These are phyloP conservation scores for Geosmithia flava DNA, from an alignment of 2,329 filamentous ascomycete genomes.

Conservation along the genomic window DNA sequence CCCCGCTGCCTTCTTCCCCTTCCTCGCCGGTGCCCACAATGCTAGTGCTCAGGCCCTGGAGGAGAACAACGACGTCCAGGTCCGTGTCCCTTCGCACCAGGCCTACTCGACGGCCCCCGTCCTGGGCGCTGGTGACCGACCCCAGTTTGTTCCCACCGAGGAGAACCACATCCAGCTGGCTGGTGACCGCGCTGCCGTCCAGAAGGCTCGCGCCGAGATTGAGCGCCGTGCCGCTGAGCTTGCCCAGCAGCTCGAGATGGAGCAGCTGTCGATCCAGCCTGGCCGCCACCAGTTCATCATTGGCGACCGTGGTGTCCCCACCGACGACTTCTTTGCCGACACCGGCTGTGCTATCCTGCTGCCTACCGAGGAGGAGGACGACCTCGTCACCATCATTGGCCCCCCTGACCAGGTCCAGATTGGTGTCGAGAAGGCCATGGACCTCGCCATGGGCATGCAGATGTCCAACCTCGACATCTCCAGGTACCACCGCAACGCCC, in stretches of 20 bases:
- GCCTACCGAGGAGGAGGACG: conserved; percentile 65
- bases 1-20: conserved; percentile 88
- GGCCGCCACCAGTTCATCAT: conserved; percentile 93
- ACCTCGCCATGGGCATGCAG: conserved; percentile 78
- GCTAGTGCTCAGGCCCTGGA: conserved; percentile 55
- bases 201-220: conserved; percentile 67
- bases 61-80: conserved; percentile 64
- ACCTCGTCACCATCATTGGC: conserved; percentile 76
- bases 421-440: conserved; percentile 74
- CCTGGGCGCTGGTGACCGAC: conserved; percentile 49
- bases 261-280: conserved; percentile 71
- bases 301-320: conserved; percentile 65
- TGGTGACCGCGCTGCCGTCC: conserved; percentile 74
- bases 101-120: conserved; percentile 58
- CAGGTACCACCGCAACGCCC: conserved; percentile 63
- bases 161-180: conserved; percentile 74
- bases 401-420: conserved; percentile 59
- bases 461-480: conserved; percentile 74
- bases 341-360: conserved; percentile 85
- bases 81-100: conserved; percentile 74
- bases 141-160: conserved; percentile 56
- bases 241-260: conserved; percentile 60
- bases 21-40: conserved; percentile 75
- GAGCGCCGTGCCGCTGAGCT: conserved; percentile 69
- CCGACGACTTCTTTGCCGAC: conserved; percentile 77